phyloP scores from a whole-genome alignment of 2,329 filamentous ascomycete species.

The Cyanodermella asteris region DNA sequence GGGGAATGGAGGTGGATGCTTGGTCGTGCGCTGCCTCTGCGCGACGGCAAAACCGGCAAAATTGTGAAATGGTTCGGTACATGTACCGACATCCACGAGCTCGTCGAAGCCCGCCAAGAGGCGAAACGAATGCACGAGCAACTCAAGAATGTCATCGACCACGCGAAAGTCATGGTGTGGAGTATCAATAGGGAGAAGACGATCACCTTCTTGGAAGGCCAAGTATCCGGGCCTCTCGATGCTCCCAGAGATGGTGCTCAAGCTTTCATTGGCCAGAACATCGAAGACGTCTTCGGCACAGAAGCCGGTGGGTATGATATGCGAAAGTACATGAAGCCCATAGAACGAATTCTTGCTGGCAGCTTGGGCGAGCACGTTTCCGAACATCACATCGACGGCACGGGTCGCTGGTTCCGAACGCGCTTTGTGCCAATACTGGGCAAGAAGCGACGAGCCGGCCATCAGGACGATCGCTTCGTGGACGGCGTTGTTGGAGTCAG shows the following conservation, averaged over 20 bases:
- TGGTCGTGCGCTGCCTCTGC: conserved; percentile 46
- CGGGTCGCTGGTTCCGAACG: conserved; percentile 47
- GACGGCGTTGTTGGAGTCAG: conserved; percentile 60
- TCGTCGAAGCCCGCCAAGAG: conserved; percentile 43
- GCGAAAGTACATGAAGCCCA: conserved; percentile 29
- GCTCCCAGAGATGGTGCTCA: neutral
- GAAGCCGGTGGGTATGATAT: conserved; percentile 11
- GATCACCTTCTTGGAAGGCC: conserved; percentile 50
- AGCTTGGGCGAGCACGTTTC: conserved; percentile 36
- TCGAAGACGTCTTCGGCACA: conserved; percentile 38
- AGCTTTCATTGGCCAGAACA: conserved; percentile 18
- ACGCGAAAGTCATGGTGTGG: conserved; percentile 57
- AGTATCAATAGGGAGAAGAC: conserved; percentile 40
- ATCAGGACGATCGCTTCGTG: conserved; percentile 29
- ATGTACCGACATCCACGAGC: conserved; percentile 58
- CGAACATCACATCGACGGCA: conserved; percentile 36
- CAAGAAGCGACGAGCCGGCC: conserved; percentile 32
- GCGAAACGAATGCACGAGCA: conserved; percentile 48
- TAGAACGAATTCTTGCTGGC: conserved; percentile 44
- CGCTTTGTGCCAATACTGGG: conserved; percentile 44
- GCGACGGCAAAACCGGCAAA: conserved; percentile 39
- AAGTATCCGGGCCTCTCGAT: conserved; percentile 9
- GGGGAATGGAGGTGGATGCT: conserved; percentile 65
- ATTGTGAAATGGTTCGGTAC: conserved; percentile 68
- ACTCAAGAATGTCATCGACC: conserved; percentile 48